Evolutionary conservation across 805 yeast genomes (phyloP).

Genomic region (Scheffersomyces spartinae): DNA sequence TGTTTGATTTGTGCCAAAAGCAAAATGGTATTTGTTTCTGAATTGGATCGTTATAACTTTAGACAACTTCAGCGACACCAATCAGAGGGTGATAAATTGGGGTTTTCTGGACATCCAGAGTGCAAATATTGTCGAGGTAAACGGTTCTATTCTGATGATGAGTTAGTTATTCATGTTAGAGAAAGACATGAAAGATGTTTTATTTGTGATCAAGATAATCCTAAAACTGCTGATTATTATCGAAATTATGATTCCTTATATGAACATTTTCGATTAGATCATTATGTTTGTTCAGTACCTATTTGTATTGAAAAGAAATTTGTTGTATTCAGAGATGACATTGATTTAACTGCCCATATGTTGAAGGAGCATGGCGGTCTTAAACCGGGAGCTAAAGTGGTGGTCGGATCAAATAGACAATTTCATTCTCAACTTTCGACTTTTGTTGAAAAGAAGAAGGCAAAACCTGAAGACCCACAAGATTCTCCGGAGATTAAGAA

Average conservation of each 20-base stretch:
- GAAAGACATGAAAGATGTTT: constrained; percentile 82
- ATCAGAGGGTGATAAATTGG: constrained; percentile 58
- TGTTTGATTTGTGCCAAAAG: constrained; percentile 73
- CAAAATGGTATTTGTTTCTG: constrained; percentile 68
- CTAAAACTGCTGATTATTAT: constrained; percentile 52
- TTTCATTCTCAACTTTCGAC: constrained; percentile 59
- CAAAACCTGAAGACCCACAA: constrained; percentile 13
- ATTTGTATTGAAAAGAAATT: constrained; percentile 80
- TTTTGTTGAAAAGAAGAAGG: no score
- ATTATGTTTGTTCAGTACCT: constrained; percentile 67
- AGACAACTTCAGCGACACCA: constrained; percentile 62
- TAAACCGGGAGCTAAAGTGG: constrained; percentile 31
- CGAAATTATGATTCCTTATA: constrained; percentile 64
- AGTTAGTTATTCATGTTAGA: constrained; percentile 69
- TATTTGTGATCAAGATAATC: constrained; percentile 68
- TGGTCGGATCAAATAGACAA: constrained; percentile 26
- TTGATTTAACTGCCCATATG: constrained; percentile 84
- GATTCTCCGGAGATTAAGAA: constrained; percentile 39
- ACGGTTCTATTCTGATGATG: constrained; percentile 83
- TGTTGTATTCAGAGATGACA: constrained; percentile 79
- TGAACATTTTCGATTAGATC: constrained; percentile 62
- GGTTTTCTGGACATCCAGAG: constrained; percentile 81
- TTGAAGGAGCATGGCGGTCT: constrained; percentile 65
- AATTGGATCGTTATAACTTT: constrained; percentile 49
- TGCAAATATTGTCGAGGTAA: constrained; percentile 71